Conservation (phyloP, 2,329 filamentous ascomycete species). For the Stromatinia cepivora region DNA sequence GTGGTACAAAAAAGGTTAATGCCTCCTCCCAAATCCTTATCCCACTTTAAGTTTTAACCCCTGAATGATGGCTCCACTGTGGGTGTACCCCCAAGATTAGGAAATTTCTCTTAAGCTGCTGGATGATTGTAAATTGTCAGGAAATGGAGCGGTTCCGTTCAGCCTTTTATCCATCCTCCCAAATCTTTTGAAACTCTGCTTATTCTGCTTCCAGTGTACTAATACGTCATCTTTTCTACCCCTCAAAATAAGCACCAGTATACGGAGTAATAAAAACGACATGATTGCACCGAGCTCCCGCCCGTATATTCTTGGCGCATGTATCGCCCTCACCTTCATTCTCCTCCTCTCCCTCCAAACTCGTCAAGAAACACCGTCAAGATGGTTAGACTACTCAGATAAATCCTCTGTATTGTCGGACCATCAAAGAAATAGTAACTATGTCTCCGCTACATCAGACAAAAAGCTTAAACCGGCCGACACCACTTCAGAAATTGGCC, state of each 20-base stretch:
- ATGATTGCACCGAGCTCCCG: neutral
- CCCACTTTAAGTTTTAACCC: neutral
- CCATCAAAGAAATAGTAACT: neutral
- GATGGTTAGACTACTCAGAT: conserved; percentile 17
- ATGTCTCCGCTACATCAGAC: neutral
- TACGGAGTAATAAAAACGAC: neutral
- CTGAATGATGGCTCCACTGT: neutral
- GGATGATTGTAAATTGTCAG: neutral
- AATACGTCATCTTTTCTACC: neutral
- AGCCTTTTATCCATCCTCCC: neutral
- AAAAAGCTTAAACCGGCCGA: neutral
- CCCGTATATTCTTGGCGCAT: neutral
- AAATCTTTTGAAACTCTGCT: neutral
- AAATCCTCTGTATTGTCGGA: neutral
- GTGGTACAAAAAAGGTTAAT: neutral
- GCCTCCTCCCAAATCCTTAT: neutral
- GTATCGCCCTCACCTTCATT: neutral
- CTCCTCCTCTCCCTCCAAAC: neutral
- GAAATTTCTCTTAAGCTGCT: neutral
- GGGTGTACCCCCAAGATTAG: neutral
- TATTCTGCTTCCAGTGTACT: neutral
- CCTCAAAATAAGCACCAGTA: neutral
- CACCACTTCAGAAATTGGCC: conserved; percentile 12
- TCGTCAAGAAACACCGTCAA: neutral
- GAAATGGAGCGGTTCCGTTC: neutral